These are phyloP conservation scores for Hypoxylon sp. DNA, from an alignment of 2,329 filamentous ascomycete species.

Conservation along the genomic window DNA sequence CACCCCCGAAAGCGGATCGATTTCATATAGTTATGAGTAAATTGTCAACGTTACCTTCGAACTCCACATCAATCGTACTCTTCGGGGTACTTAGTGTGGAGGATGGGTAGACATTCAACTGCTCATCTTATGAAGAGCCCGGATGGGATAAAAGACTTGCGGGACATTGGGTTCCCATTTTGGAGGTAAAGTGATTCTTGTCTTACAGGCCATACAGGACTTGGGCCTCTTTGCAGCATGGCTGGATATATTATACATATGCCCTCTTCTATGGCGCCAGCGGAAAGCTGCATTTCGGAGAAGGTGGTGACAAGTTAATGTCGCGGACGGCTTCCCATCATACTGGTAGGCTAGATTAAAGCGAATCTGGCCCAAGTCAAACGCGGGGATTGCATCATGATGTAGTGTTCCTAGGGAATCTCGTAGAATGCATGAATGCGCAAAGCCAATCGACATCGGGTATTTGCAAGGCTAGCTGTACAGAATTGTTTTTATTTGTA, in stretches of 20 bases:
- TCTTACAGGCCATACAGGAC: background rate
- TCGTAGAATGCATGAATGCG: background rate
- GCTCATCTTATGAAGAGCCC: background rate
- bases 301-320: background rate
- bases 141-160: background rate
- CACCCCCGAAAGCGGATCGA: background rate
- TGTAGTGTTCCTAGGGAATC: background rate
- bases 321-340: background rate
- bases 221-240: background rate
- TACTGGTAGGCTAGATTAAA: background rate
- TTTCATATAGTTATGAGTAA: too few relatives aligned
- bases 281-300: background rate
- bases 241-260: background rate
- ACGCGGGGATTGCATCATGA: background rate
- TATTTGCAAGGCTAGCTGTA: slow-evolving; percentile 29
- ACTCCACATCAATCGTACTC: background rate
- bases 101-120: background rate
- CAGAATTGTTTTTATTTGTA: slow-evolving; percentile 24
- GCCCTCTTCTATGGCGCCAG: background rate
- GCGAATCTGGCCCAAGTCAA: background rate
- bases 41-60: background rate
- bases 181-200: background rate
- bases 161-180: background rate
- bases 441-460: slow-evolving; percentile 15
- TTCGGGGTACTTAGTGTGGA: background rate